phyloP scores from a whole-genome alignment of 1,284 basidiomycete genomes.

The Microbotryum silenes-acaulis region DNA sequence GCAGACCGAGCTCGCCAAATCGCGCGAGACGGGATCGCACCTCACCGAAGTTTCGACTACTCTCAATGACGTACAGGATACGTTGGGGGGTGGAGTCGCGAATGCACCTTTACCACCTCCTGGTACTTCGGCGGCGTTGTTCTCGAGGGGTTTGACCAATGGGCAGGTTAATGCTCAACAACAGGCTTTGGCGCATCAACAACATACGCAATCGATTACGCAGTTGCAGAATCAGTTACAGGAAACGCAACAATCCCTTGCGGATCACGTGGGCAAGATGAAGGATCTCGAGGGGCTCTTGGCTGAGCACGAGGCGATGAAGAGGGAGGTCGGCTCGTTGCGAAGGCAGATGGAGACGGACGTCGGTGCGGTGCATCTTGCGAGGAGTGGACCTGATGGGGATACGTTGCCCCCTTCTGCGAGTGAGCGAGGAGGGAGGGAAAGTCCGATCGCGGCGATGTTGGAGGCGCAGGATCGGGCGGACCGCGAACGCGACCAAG shows the following conservation, averaged over 20 bases:
- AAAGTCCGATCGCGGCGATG: slow-evolving; percentile 26
- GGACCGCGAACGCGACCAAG: slow-evolving; percentile 43
- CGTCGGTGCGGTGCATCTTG: slow-evolving; percentile 32
- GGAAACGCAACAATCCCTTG: slow-evolving; percentile 74
- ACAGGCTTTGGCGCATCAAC: background rate
- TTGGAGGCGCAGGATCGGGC: slow-evolving; percentile 30
- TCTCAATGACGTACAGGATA: slow-evolving; percentile 87
- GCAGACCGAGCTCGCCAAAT: slow-evolving; percentile 86
- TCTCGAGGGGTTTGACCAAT: background rate
- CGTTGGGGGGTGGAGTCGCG: slow-evolving; percentile 64
- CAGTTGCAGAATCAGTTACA: slow-evolving; percentile 72
- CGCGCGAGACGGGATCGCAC: slow-evolving; percentile 86
- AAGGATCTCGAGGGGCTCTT: slow-evolving; percentile 70
- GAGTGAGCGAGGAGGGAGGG: slow-evolving; percentile 14
- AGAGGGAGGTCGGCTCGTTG: slow-evolving; percentile 60
- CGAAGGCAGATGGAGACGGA: slow-evolving; percentile 39
- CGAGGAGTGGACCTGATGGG: background rate
- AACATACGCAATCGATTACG: slow-evolving; percentile 45
- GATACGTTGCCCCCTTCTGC: background rate
- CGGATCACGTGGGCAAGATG: slow-evolving; percentile 76
- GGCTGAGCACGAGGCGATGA: slow-evolving; percentile 74
- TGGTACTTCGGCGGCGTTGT: slow-evolving; percentile 11
- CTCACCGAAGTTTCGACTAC: slow-evolving; percentile 69
- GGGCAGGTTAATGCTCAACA: background rate
- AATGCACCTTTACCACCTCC: slow-evolving; percentile 43